Conservation (phyloP, 106 monocot species). For the Iris macrosiphon region DNA sequence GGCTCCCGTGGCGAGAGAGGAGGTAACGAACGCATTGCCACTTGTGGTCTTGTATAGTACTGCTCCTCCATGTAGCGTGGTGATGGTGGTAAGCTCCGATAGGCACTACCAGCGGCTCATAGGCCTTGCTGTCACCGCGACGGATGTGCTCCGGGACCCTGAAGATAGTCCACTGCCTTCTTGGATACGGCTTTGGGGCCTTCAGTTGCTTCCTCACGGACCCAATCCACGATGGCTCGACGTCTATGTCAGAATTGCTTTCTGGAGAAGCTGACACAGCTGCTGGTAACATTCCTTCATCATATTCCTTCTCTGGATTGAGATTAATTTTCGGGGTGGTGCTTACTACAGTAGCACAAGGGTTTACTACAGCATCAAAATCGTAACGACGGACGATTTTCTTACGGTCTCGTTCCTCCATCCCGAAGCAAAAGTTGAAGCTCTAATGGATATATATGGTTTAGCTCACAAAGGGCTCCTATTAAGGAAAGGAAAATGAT, state of each 20-base stretch:
- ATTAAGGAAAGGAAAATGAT: no score
- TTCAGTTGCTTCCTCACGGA: not conserved
- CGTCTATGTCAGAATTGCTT: no score
- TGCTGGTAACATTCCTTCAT: not conserved
- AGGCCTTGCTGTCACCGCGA: not conserved
- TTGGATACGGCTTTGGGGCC: not conserved
- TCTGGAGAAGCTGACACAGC: not conserved
- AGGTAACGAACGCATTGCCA: not conserved
- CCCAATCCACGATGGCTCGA: not conserved
- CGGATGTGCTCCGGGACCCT: not conserved
- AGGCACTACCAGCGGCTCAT: not conserved
- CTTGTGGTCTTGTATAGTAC: constrained; percentile 1
- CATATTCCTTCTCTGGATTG: not conserved
- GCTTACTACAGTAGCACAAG: not conserved
- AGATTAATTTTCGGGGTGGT: not conserved
- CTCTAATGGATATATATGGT: no score
- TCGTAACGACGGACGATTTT: not conserved
- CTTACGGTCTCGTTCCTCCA: no score
- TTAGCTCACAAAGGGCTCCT: no score
- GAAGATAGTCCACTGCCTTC: not conserved
- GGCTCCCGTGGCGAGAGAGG: not conserved
- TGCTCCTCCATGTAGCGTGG: not conserved
- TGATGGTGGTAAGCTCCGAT: constrained; percentile 3
- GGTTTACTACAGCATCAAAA: not conserved
- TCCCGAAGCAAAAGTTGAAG: no score